Evolutionary conservation across 2,329 filamentous ascomycete genomes (phyloP).

Genomic region (Cladosporium velox): DNA sequence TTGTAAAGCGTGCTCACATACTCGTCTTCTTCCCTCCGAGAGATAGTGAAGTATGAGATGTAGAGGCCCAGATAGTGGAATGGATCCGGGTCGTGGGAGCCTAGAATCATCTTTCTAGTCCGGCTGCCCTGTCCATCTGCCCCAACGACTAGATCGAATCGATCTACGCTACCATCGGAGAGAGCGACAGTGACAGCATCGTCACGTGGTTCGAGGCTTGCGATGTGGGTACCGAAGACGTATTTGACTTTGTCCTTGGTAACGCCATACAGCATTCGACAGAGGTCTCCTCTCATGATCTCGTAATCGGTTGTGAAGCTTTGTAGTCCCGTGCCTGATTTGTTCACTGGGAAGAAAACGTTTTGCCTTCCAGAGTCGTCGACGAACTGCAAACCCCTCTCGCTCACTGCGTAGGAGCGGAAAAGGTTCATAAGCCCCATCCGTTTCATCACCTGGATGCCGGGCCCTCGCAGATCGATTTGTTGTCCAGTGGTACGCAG

Average conservation of each 20-base stretch:
- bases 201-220: constrained; percentile 20
- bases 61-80: not conserved
- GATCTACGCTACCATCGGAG: not conserved
- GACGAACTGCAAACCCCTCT: constrained; percentile 33
- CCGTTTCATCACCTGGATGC: constrained; percentile 27
- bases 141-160: constrained; percentile 3
- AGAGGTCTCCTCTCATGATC: constrained; percentile 57
- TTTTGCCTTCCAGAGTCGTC: constrained; percentile 25
- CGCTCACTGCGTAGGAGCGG: constrained; percentile 24
- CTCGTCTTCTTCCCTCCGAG: not conserved
- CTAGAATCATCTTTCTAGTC: constrained; percentile 6
- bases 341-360: constrained; percentile 31
- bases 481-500: constrained; percentile 30
- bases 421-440: constrained; percentile 34
- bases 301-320: constrained; percentile 54
- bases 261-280: constrained; percentile 44
- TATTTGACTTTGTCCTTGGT: constrained; percentile 29
- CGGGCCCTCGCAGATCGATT: constrained; percentile 35
- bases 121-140: constrained; percentile 11
- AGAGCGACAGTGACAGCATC: not conserved
- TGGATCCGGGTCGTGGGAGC: not conserved
- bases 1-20: not conserved
- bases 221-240: constrained; percentile 27
- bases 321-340: not conserved
- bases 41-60: not conserved